Base-by-base conservation (phyloP, 177 flowering plant genomes). In the Vitis hybrid region DNA sequence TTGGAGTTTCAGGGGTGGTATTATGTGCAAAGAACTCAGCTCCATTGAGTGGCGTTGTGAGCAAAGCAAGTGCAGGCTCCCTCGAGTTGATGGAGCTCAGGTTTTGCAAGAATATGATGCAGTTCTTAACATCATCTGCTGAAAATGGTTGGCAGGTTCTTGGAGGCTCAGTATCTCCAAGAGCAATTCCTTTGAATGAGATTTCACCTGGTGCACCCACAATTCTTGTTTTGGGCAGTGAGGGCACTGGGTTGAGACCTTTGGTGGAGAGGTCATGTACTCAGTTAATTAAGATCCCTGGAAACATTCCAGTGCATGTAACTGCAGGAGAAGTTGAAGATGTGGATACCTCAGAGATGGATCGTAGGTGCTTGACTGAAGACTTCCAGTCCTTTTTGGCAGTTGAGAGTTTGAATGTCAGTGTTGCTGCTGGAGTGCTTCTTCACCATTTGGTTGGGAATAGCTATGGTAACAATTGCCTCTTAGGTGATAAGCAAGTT, bases 11-110 rank as follows among this genome's bases (percentile, higher is more conserved):
- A n/a, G 98, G 99, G 32, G 87, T 93, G 61, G 92, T 95, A 17
- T 64, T 96, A 20, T 96, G 99, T 82, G 97, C 97, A 0, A 95
- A 93, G 76, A 95, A 93, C 80, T 95, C 98, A 9, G 97, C 98
- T 51, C 99, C 99, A 32, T 79, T 96, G 74, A 93, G 94, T 79
- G 98, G 97, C 58, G 98, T 93, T 55, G 99, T 93, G 75, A 92
- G 97, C 84, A 96, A 96, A 80, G 98, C 99, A 54, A 96, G 98
- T 88, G 97, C 98, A 3, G 98, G 99, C 12, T 85, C 99, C 21
- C 90, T 95, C 24, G 99, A 95, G 73, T 46, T 93, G 27, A 88
- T 90, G 87, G 99, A 95, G 79, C 77, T 91, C 9, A 87, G 98
- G 58, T 90, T 84, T 56, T 95, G 99, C 85, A 91, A 86, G 80